Base-by-base conservation (phyloP, 306 rosid species). In the Citrullus mucosospermus region DNA sequence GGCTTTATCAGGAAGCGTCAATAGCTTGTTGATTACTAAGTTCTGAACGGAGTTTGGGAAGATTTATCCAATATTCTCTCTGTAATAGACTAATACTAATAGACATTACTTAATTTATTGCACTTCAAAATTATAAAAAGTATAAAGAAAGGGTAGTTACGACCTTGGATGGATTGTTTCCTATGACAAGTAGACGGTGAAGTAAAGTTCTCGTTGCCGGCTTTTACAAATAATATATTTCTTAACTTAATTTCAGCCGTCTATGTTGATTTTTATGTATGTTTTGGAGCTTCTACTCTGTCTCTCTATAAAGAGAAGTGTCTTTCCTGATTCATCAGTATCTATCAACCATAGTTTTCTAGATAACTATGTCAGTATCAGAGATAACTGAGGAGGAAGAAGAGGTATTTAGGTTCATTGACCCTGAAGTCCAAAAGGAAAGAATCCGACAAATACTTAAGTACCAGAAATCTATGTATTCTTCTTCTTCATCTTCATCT, bases 341-440 rank as follows among this genome's bases (percentile, higher is more conserved):
- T 59, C 17, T 63, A 39, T 59, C 17, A 25, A 53, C 46, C 67
- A 34, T 18, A 76, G 63, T 56, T 77, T 80, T 65, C 74, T 25
- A 30, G 63, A 75, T 13, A 48, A 32, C 62, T 44, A 66, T 78
- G 81, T 34, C 51, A 13, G 8, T 56, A 50, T 62, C 82, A 58
- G 92, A 89, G 82, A 89, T 90, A 78, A 84, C 84, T 6, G 90
- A 90, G 70, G 87, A 91, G 58, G 69, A 43, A 48, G 83, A 88
- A 81, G 93, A 85, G 6, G 73, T 38, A 16, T 79, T 78, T 72
- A 83, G 66, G 81, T 85, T 80, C 25, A 76, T 84, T 79, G 80
- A 87, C 88, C 82, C 82, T 68, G 87, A 90, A 81, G 56, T 63
- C 50, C 92, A 85, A 8, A 90, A 81, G 78, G 83, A 84, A 60